phyloP scores from a whole-genome alignment of 2,329 filamentous ascomycete genomes.

The Colletotrichum tamarilloi region DNA sequence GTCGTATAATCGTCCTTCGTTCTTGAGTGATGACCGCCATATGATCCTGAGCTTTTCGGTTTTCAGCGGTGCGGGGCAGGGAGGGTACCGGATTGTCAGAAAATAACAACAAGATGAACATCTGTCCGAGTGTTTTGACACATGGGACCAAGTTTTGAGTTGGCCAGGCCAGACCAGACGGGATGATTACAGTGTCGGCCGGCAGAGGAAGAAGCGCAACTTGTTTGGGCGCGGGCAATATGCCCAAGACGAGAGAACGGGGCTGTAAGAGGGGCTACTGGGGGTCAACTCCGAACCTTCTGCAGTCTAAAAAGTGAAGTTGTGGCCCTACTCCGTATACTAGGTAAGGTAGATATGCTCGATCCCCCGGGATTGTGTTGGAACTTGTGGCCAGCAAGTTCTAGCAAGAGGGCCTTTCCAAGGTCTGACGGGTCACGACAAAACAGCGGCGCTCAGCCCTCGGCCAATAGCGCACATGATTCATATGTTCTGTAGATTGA shows the following conservation, averaged over 20 bases:
- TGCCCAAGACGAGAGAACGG: background rate
- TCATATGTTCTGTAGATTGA: background rate
- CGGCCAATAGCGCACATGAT: conserved; percentile 2
- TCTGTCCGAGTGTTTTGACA: background rate
- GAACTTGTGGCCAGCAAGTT: conserved; percentile 3
- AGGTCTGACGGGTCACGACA: conserved; percentile 3
- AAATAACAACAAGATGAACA: background rate
- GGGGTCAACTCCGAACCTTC: background rate
- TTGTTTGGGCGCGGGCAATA: background rate
- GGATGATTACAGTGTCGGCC: background rate
- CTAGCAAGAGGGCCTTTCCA: conserved; percentile 4
- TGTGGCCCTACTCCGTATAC: background rate
- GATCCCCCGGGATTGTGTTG: background rate
- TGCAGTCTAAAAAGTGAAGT: background rate
- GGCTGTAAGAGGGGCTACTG: background rate
- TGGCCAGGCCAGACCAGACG: background rate
- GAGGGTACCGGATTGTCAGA: conserved; percentile 11
- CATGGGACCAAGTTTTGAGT: background rate
- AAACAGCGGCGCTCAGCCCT: conserved; percentile 4
- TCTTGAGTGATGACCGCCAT: background rate
- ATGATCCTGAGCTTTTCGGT: background rate
- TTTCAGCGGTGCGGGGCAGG: conserved; percentile 2
- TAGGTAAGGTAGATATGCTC: background rate
- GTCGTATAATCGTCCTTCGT: background rate
- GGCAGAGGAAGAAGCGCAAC: background rate